Evolutionary conservation across 2,329 filamentous ascomycete genomes (phyloP).

Genomic region (Pseudogymnoascus sp.): DNA sequence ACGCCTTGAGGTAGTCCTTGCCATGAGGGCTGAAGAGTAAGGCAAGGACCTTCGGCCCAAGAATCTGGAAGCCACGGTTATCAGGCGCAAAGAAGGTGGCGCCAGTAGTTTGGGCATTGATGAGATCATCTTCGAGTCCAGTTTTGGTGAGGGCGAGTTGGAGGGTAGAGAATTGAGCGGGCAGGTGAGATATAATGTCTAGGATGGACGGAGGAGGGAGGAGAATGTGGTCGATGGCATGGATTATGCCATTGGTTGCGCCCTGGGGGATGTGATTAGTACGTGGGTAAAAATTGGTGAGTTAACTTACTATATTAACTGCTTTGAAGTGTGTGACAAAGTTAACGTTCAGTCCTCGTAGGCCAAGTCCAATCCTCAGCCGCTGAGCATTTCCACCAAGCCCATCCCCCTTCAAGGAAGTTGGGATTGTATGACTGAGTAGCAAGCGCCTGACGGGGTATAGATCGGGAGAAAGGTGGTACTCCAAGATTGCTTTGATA

Average conservation of each 20-base stretch:
- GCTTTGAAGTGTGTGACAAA: conserved; percentile 65
- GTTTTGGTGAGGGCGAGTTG: conserved; percentile 68
- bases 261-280: conserved; percentile 35
- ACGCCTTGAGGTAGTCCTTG: conserved; percentile 64
- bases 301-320: conserved; percentile 55
- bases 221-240: conserved; percentile 68
- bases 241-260: conserved; percentile 73
- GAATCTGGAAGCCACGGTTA: conserved; percentile 70
- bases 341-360: conserved; percentile 63
- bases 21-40: conserved; percentile 80
- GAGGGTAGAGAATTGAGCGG: conserved; percentile 69
- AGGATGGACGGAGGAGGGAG: conserved; percentile 62
- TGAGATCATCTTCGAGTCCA: conserved; percentile 54
- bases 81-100: conserved; percentile 74
- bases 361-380: conserved; percentile 57
- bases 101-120: conserved; percentile 48
- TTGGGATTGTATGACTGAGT: conserved; percentile 65
- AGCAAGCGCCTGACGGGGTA: conserved; percentile 62
- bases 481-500: conserved; percentile 60
- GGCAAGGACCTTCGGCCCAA: conserved; percentile 66
- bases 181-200: conserved; percentile 57
- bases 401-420: conserved; percentile 48
- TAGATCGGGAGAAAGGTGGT: conserved; percentile 64
- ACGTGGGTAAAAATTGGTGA: background rate
- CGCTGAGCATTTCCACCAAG: conserved; percentile 59